A percentile compares a stretch with the other conserved stretches of the same genome.
phyloP scores from a whole-genome alignment of 2,329 filamentous ascomycete genomes.

The Beauveria sp. region DNA sequence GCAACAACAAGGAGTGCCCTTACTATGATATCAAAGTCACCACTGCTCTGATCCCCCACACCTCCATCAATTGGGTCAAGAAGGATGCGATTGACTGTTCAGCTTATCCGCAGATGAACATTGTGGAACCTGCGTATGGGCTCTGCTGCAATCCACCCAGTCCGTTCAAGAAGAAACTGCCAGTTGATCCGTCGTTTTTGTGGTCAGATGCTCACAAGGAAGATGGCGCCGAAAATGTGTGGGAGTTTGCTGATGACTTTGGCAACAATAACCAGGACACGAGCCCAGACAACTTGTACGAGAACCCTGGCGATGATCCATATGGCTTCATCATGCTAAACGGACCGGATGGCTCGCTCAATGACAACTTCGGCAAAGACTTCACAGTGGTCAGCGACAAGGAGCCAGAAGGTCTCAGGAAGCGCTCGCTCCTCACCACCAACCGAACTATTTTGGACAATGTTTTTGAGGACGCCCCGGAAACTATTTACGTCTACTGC shows the following conservation, averaged over 20 bases:
- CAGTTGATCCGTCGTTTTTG: not conserved
- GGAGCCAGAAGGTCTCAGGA: conserved; percentile 14
- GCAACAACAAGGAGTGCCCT: not conserved
- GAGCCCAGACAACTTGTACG: conserved; percentile 6
- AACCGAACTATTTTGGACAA: conserved; percentile 20
- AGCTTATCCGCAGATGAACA: not conserved
- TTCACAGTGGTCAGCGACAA: conserved; percentile 16
- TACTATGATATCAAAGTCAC: conserved; percentile 11
- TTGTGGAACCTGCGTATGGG: conserved; percentile 10
- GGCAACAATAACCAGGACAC: conserved; percentile 18
- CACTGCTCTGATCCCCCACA: not conserved
- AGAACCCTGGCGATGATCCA: conserved; percentile 18
- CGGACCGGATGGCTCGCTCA: conserved; percentile 20
- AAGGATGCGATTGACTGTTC: not conserved
- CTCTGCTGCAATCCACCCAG: not conserved
- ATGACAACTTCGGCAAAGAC: conserved; percentile 18
- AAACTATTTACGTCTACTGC: conserved; percentile 23
- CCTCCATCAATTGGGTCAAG: not conserved
- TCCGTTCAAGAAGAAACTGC: not conserved
- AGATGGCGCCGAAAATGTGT: not conserved
- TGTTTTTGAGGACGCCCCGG: conserved; percentile 21
- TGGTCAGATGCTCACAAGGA: not conserved
- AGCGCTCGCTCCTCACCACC: conserved; percentile 17
- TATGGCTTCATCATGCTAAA: conserved; percentile 26
- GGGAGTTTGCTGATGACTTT: not conserved